Base-by-base conservation (phyloP, 352 stramenopile genomes). In the Phytophthora ohioensis region DNA sequence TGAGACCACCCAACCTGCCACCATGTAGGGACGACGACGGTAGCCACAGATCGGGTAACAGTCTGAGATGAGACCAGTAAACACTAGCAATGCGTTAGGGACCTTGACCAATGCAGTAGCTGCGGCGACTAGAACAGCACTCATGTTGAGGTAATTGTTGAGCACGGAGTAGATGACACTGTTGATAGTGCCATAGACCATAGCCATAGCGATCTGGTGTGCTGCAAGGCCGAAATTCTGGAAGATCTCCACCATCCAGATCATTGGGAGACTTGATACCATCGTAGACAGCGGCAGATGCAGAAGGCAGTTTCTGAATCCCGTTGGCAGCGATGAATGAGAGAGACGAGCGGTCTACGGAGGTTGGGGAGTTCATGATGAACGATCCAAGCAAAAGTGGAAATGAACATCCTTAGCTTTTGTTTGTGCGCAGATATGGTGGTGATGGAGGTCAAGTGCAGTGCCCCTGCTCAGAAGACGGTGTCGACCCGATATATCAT, bases 131-230 rank as follows among this genome's bases (percentile, higher is more conserved):
- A 83, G 67, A 21, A 69, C 75, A 3, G 64, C 71, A 10, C 67
- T 78, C 64, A 87, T 79, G 65, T 82, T 78, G 36, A 89, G 64
- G 62, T 87, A 90, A 54, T 87, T 83, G 67, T 81, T 84, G 5
- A 88, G 69, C 30, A 88, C 69, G 10, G 80, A 75, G 73, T 88
- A 88, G 67, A 45, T 57, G 15, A 35, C 49, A 5, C 49, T 32
- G 36, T 64, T 49, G 13, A 75, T 75, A 4, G 64, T 64, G 4
- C 79, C 81, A 51, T 84, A 82, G 13, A 85, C 56, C 42, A 87
- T 53, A 9, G 73, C 73, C 3, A 85, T 59, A 3, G 65, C 67
- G 5, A 69, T 70, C 31, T 81, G 75, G 53, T 84, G 78, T 15
- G 69, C 64, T 21, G 84, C 56, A 7, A 88, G 42, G 10, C 80